Conservation (phyloP, 345 rosid genomes). For the Camelina sativa region DNA sequence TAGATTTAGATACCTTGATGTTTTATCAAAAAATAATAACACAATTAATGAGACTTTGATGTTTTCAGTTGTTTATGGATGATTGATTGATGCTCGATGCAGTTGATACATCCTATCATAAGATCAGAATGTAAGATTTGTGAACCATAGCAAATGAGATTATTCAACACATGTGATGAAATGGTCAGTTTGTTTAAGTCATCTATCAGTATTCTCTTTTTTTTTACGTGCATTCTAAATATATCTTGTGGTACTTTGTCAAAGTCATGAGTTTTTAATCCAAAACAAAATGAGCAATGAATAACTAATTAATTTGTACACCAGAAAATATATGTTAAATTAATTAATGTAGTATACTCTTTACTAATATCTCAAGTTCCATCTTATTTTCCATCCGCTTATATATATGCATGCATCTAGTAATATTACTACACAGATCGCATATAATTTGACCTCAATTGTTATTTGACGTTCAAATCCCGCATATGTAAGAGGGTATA, state of each 20-base stretch:
- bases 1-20: too few relatives aligned
- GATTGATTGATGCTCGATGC: too few relatives aligned
- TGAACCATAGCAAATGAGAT: neutral
- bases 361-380: neutral
- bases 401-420: conserved; percentile 1
- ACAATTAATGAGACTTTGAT: too few relatives aligned
- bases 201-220: neutral
- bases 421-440: neutral
- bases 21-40: too few relatives aligned
- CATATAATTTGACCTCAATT: neutral
- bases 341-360: too few relatives aligned
- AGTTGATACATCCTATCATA: too few relatives aligned
- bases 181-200: neutral
- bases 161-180: neutral
- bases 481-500: conserved; percentile 1
- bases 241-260: neutral
- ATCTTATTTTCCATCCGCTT: neutral
- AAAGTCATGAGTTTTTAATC: neutral
- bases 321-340: too few relatives aligned
- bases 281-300: neutral
- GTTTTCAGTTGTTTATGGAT: too few relatives aligned
- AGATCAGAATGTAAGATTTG: too few relatives aligned
- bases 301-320: too few relatives aligned
- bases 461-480: neutral
- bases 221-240: neutral